Conservation (phyloP, 2,329 filamentous ascomycete species). For the Ophiostoma montium region DNA sequence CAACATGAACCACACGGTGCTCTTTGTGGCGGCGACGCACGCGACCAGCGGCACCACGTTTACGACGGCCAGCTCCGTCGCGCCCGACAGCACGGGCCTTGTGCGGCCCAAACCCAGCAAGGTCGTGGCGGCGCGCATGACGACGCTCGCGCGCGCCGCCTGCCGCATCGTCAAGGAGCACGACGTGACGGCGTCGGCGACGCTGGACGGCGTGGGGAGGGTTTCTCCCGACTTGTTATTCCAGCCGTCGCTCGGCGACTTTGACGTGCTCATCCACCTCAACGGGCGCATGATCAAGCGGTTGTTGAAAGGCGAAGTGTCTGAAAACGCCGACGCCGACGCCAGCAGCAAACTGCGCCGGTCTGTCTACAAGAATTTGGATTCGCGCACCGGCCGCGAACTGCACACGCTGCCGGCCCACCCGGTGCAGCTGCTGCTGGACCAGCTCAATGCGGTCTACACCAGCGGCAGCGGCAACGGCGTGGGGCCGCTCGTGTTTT, state of each 20-base stretch:
- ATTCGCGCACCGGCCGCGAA: conserved; percentile 35
- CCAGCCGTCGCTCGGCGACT: conserved; percentile 57
- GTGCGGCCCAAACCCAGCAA: conserved; percentile 44
- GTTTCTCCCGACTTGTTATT: conserved; percentile 53
- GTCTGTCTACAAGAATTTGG: conserved; percentile 67
- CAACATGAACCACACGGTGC: conserved; percentile 65
- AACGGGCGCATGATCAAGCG: conserved; percentile 36
- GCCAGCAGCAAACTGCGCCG: conserved; percentile 13
- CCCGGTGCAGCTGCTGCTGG: conserved; percentile 48
- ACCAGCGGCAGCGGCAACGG: conserved; percentile 2
- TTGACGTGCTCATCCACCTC: conserved; percentile 73
- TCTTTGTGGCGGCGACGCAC: conserved; percentile 70
- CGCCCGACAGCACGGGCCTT: conserved; percentile 23
- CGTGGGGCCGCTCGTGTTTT: conserved; percentile 57
- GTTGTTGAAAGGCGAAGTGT: conserved; percentile 23
- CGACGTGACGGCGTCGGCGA: conserved; percentile 24
- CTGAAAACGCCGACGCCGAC: conserved; percentile 13
- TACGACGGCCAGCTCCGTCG: conserved; percentile 38
- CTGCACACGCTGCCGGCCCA: conserved; percentile 39
- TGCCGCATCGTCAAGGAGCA: conserved; percentile 43
- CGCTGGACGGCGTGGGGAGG: not conserved
- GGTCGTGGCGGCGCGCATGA: conserved; percentile 74
- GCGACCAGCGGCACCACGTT: conserved; percentile 69
- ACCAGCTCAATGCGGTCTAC: conserved; percentile 55
- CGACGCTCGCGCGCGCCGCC: conserved; percentile 64